These are phyloP conservation scores for Solanum lignicaule DNA, from an alignment of 257 asterid species.

Conservation along the genomic window DNA sequence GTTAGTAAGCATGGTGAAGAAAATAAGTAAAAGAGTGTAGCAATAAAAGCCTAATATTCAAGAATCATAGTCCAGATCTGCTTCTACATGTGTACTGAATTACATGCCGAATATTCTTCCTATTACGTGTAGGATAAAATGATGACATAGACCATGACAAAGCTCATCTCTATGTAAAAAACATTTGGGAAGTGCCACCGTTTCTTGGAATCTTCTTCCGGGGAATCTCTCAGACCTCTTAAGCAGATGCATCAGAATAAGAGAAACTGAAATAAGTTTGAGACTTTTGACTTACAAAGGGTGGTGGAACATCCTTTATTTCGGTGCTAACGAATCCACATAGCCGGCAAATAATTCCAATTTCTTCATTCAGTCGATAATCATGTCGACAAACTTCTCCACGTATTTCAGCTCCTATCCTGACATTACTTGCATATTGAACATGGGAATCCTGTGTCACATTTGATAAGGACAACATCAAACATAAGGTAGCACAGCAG, in stretches of 20 bases:
- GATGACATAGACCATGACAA: neutral
- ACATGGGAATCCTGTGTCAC: conserved; percentile 33
- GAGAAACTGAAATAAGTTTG: neutral
- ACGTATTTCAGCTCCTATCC: conserved; percentile 15
- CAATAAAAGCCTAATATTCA: neutral
- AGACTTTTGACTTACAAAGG: conserved; percentile 52
- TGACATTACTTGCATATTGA: conserved; percentile 17
- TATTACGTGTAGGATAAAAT: neutral
- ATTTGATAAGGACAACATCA: neutral
- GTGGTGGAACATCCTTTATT: conserved; percentile 78
- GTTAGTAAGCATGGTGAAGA: neutral
- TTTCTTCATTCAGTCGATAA: conserved; percentile 64
- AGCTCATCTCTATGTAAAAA: neutral
- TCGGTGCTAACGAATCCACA: conserved; percentile 76
- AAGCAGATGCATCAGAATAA: neutral
- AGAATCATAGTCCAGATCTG: neutral
- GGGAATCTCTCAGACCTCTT: neutral
- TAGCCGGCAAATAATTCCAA: conserved; percentile 66
- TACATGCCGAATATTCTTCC: neutral
- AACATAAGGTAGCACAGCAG: neutral
- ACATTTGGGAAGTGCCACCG: neutral
- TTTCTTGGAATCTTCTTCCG: neutral
- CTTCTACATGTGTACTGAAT: neutral
- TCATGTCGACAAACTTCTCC: conserved; percentile 58
- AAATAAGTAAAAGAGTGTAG: neutral